A percentile compares a stretch with the other conserved stretches of the same genome.
Conservation (phyloP, 495 filamentous ascomycete species). For the Gamarada debralockiae region DNA sequence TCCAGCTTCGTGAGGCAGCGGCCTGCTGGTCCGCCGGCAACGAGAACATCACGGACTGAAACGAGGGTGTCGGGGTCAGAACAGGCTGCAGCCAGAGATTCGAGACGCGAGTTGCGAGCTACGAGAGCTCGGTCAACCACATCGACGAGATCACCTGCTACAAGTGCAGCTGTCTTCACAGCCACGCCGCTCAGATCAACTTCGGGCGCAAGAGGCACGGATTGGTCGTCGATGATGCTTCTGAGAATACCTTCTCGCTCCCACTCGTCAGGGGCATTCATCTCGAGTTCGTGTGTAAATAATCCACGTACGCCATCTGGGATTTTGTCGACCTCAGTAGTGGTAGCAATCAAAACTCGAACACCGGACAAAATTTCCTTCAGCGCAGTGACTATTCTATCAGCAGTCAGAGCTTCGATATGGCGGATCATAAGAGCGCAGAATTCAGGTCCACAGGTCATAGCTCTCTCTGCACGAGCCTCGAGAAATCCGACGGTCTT, state of each 20-base stretch:
- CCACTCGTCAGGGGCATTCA: constrained; percentile 86
- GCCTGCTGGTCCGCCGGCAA: constrained; percentile 82
- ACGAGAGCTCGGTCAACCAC: constrained; percentile 86
- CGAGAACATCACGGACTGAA: constrained; percentile 72
- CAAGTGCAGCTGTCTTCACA: constrained; percentile 91
- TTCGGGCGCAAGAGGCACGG: constrained; percentile 67
- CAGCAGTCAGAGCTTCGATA: constrained; percentile 85
- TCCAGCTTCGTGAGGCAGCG: constrained; percentile 79
- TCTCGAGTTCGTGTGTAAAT: constrained; percentile 94
- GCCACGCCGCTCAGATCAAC: constrained; percentile 81
- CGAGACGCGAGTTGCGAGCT: constrained; percentile 68
- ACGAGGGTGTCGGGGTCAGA: constrained; percentile 42
- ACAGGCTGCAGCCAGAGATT: constrained; percentile 52
- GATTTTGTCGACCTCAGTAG: constrained; percentile 90
- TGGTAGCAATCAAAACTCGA: constrained; percentile 85
- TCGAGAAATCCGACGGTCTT: constrained; percentile 90
- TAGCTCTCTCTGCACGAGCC: constrained; percentile 79
- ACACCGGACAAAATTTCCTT: constrained; percentile 70
- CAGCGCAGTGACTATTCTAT: constrained; percentile 79
- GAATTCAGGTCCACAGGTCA: constrained; percentile 78
- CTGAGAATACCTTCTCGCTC: constrained; percentile 85
- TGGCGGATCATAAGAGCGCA: constrained; percentile 83
- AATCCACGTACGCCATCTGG: constrained; percentile 84
- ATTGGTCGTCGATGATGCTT: constrained; percentile 69
- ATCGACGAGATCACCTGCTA: constrained; percentile 90